Evolutionary conservation across 2,329 filamentous ascomycete genomes (phyloP).

Genomic region (Dryadomyces quercus-mongolicae): DNA sequence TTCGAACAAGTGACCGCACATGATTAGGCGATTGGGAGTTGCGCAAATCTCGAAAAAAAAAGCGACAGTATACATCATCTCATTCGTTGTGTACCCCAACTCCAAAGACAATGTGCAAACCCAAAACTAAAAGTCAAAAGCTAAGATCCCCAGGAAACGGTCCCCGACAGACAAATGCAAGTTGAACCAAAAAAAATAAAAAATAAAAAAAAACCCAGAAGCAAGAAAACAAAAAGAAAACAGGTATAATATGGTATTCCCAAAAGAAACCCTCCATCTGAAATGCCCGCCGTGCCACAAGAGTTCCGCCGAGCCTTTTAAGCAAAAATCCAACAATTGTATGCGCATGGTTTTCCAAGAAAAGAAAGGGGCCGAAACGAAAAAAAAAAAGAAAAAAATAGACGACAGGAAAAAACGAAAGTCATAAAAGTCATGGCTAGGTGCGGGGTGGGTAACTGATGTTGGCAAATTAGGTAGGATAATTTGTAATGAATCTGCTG

Average conservation of each 20-base stretch:
- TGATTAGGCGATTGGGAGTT: not conserved
- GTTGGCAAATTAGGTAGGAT: not conserved
- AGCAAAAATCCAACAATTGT: not conserved
- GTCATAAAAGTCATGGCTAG: slow-evolving; percentile 1
- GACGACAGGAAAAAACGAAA: slow-evolving; percentile 6
- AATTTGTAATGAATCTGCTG: no score
- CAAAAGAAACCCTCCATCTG: not conserved
- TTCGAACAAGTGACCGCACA: not conserved
- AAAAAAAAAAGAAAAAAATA: slow-evolving; percentile 3
- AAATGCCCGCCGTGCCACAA: not conserved
- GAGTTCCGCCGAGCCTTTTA: not conserved
- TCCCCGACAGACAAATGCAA: not conserved
- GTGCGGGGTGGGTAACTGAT: not conserved
- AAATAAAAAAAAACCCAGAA: not conserved
- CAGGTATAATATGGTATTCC: not conserved
- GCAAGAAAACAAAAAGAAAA: not conserved
- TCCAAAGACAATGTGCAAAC: not conserved
- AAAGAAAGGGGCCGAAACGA: not conserved
- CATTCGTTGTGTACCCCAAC: not conserved
- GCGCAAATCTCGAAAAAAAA: not conserved
- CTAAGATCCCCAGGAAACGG: not conserved
- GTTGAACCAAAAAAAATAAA: slow-evolving; percentile 2
- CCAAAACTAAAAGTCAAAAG: not conserved
- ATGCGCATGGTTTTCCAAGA: not conserved
- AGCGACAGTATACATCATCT: not conserved